A percentile compares a stretch with the other conserved stretches of the same genome.
Evolutionary conservation across 2,329 filamentous ascomycete species (phyloP).

Genomic region (Didymella sp.): DNA sequence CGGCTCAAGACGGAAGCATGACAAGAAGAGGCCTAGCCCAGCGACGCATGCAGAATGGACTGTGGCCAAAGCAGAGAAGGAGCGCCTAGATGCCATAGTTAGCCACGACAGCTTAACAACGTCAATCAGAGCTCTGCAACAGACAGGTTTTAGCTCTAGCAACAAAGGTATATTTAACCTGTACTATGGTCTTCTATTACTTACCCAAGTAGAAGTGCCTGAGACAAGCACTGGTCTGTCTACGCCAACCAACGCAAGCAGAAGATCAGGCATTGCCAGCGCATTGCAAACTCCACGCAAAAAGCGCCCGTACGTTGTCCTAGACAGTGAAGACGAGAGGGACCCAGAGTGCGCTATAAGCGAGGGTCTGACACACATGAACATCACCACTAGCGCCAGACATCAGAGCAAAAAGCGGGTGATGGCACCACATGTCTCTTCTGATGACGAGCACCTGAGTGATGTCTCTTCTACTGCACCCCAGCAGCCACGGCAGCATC

Average conservation of each 20-base stretch:
- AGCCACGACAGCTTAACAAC: too few species aligned
- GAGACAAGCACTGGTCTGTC: neutral
- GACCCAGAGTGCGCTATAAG: neutral
- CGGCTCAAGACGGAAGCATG: neutral
- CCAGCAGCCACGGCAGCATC: neutral
- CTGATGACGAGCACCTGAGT: neutral
- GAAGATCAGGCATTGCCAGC: neutral
- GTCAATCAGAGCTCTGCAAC: too few species aligned
- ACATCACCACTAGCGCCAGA: neutral
- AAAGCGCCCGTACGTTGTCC: neutral
- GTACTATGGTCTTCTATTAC: neutral
- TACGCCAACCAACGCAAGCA: neutral
- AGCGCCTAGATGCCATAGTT: neutral
- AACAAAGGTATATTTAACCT: neutral
- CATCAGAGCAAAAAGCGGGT: neutral
- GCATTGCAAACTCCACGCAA: neutral
- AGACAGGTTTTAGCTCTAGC: too few species aligned
- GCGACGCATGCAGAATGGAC: neutral
- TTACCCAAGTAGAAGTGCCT: neutral
- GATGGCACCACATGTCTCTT: fast-evolving
- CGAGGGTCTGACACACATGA: neutral
- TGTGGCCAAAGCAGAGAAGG: neutral
- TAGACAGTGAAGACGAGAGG: neutral
- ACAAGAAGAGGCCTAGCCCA: neutral
- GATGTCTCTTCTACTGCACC: neutral